Evolutionary conservation across 139 green algal genomes (phyloP).

Genomic region (Chlorella sp.): DNA sequence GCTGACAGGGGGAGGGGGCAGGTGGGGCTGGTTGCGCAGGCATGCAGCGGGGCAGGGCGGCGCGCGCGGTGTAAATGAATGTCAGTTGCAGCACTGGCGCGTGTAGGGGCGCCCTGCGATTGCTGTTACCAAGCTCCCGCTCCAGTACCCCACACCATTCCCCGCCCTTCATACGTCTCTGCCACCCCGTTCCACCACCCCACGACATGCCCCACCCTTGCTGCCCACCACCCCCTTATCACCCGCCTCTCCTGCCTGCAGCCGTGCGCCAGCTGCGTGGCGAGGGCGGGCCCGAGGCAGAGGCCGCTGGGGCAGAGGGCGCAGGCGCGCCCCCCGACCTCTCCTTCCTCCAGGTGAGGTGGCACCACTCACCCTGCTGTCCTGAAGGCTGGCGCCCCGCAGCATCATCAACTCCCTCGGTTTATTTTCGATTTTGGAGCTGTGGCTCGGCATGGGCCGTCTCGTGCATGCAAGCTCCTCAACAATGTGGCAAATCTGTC

Average conservation of each 20-base stretch:
- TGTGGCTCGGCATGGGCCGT: neutral
- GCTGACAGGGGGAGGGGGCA: too few relatives aligned
- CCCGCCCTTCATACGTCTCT: neutral
- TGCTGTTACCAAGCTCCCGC: too few relatives aligned
- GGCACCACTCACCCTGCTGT: neutral
- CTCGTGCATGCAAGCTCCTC: neutral
- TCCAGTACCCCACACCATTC: neutral
- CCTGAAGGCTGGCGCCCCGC: too few relatives aligned
- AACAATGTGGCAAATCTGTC: too few relatives aligned
- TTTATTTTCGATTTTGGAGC: too few relatives aligned
- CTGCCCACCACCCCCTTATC: neutral
- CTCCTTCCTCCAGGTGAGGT: neutral
- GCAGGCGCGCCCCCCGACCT: neutral
- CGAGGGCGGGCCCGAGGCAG: neutral
- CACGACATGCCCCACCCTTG: neutral
- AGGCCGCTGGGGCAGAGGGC: neutral
- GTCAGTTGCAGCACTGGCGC: too few relatives aligned
- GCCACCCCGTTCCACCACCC: too few relatives aligned
- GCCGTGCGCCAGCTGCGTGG: conserved; percentile 34
- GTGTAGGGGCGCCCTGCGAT: too few relatives aligned
- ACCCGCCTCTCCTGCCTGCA: neutral
- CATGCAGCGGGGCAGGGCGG: too few relatives aligned
- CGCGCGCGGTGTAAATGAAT: too few relatives aligned
- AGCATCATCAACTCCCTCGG: neutral
- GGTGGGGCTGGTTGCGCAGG: too few relatives aligned